These are phyloP conservation scores for Apiospora koreana DNA, from an alignment of 2,329 filamentous ascomycete genomes.

Conservation along the genomic window DNA sequence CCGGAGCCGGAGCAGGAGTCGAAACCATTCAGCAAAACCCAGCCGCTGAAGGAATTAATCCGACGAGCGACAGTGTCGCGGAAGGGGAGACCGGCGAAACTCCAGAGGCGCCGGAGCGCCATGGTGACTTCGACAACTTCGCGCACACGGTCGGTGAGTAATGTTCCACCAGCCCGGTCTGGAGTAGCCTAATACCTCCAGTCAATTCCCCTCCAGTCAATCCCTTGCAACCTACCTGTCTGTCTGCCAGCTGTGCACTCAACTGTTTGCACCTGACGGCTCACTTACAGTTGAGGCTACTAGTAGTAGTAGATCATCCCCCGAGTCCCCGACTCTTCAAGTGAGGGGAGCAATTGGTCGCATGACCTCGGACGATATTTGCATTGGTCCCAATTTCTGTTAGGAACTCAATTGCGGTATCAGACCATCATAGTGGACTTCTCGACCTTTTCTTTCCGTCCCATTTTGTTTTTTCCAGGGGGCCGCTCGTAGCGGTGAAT, in stretches of 20 bases:
- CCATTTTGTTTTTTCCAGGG: neutral
- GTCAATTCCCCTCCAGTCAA: neutral
- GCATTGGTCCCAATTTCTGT: constrained; percentile 12
- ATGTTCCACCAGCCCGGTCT: neutral
- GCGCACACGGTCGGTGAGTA: constrained; percentile 1
- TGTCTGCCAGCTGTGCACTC: constrained; percentile 12
- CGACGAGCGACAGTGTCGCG: neutral
- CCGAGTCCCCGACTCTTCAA: constrained; percentile 14
- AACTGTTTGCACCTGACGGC: neutral
- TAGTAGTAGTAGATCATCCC: neutral
- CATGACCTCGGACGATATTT: constrained; percentile 18
- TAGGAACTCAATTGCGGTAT: constrained; percentile 2
- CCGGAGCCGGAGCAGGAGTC: neutral
- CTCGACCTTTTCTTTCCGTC: neutral
- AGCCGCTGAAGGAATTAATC: constrained; percentile 3
- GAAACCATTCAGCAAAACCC: neutral
- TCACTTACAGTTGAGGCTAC: constrained; percentile 7
- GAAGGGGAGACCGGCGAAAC: neutral
- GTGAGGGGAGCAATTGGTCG: constrained; percentile 18
- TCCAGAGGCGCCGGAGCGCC: neutral
- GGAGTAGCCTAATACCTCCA: neutral
- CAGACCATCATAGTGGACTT: constrained; percentile 4
- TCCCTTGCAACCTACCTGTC: neutral
- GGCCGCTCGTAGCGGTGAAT: constrained; percentile 1
- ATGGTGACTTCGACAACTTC: neutral